These are phyloP conservation scores for Heliamphora pulchella DNA, from an alignment of 179 eudicot species.

Conservation along the genomic window DNA sequence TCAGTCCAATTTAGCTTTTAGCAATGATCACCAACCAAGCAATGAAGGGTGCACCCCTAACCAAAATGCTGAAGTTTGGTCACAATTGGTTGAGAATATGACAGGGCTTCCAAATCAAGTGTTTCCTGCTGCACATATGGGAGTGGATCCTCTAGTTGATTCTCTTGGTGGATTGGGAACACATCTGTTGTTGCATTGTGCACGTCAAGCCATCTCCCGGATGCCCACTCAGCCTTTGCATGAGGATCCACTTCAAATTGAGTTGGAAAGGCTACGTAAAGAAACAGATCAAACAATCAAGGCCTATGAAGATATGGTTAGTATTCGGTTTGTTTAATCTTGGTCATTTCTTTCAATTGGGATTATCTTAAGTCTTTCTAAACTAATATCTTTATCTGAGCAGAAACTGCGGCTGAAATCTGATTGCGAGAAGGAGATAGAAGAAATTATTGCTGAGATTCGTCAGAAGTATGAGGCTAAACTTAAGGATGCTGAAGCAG, in stretches of 20 bases:
- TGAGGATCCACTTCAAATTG: constrained; percentile 52
- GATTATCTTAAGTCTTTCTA: neutral
- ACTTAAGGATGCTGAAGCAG: constrained; percentile 46
- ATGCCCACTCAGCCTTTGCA: constrained; percentile 13
- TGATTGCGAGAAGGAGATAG: constrained; percentile 66
- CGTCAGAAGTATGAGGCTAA: constrained; percentile 44
- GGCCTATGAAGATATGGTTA: constrained; percentile 42
- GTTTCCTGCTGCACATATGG: constrained; percentile 11
- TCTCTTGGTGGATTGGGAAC: constrained; percentile 15
- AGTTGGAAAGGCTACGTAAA: constrained; percentile 43
- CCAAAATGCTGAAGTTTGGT: constrained; percentile 11
- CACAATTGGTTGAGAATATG: constrained; percentile 6
- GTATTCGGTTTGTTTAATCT: constrained; percentile 16
- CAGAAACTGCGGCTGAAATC: constrained; percentile 55
- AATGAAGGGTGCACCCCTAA: neutral
- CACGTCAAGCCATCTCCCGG: constrained; percentile 20
- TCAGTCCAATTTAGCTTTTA: neutral
- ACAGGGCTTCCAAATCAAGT: constrained; percentile 20
- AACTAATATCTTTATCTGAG: constrained; percentile 15
- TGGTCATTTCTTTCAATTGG: constrained; percentile 12
- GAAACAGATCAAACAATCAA: constrained; percentile 34
- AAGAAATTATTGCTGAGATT: constrained; percentile 43
- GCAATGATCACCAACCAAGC: neutral
- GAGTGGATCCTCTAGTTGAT: neutral
- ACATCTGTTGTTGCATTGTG: constrained; percentile 12